These are phyloP conservation scores for Triangularia setosa DNA, from an alignment of 2,329 filamentous ascomycete species.

Conservation along the genomic window DNA sequence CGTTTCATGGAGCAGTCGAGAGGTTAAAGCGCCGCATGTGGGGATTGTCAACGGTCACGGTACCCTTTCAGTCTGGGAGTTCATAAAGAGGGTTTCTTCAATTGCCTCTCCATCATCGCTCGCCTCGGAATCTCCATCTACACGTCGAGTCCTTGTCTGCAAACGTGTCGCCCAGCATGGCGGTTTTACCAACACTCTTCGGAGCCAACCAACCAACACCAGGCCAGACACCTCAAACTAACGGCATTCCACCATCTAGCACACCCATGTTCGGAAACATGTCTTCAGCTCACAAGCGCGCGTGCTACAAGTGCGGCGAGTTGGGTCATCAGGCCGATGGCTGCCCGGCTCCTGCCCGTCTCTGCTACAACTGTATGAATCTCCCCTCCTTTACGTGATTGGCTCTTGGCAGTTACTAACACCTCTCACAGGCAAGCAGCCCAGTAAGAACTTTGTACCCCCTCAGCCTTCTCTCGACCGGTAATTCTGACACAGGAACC, in stretches of 20 bases:
- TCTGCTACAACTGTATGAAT: slow-evolving; percentile 96
- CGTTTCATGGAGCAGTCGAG: background rate
- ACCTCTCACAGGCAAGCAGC: slow-evolving; percentile 65
- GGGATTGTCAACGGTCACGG: background rate
- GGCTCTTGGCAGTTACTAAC: slow-evolving; percentile 20
- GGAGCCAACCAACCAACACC: background rate
- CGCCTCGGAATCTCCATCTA: background rate
- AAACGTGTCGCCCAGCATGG: background rate
- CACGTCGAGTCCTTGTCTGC: background rate
- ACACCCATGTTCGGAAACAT: slow-evolving; percentile 40
- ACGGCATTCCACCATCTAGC: slow-evolving; percentile 5
- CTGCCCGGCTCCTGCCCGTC: slow-evolving; percentile 94
- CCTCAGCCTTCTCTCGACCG: slow-evolving; percentile 41
- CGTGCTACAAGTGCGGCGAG: slow-evolving; percentile 81
- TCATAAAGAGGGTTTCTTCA: background rate
- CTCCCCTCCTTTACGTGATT: background rate
- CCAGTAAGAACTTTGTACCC: slow-evolving; percentile 47
- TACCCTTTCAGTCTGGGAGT: background rate
- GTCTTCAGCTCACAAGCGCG: slow-evolving; percentile 77
- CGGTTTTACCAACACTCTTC: background rate
- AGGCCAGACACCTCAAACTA: slow-evolving; percentile 7
- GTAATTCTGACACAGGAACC: slow-evolving; percentile 1
- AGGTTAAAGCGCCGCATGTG: background rate
- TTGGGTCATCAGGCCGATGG: slow-evolving; percentile 82
- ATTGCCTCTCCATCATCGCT: background rate